phyloP scores from a whole-genome alignment of 2,329 filamentous ascomycete genomes.

The Venturia pyrina region DNA sequence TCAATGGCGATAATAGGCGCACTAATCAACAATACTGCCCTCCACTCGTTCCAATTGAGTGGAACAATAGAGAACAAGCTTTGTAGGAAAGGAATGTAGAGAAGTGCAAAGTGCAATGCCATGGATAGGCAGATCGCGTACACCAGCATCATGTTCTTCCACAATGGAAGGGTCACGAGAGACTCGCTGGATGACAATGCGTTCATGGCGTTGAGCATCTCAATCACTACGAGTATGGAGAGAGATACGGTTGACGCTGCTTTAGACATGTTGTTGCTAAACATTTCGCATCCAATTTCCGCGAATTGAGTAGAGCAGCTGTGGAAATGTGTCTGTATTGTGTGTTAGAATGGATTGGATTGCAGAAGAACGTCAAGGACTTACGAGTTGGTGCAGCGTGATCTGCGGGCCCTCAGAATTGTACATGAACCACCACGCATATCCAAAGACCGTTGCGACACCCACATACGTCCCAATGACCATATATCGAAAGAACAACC shows the following conservation, averaged over 20 bases:
- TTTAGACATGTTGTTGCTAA: conserved; percentile 74
- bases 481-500: conserved; percentile 96
- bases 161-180: conserved; percentile 84
- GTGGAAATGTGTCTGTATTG: conserved; percentile 68
- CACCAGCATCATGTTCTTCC: conserved; percentile 97
- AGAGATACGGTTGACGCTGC: conserved; percentile 88
- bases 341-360: conserved; percentile 12
- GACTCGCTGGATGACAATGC: conserved; percentile 92
- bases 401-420: conserved; percentile 85
- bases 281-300: conserved; percentile 87
- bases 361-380: conserved; percentile 17
- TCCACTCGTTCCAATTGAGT: conserved; percentile 78
- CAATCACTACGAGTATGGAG: conserved; percentile 87
- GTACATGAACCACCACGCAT: conserved; percentile 99
- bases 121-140: conserved; percentile 90
- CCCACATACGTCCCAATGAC: conserved; percentile 94
- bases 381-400: conserved; percentile 70
- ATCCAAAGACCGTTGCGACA: conserved; percentile 86
- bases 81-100: conserved; percentile 87
- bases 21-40: conserved; percentile 80
- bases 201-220: conserved; percentile 99
- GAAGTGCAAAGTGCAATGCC: conserved; percentile 84
- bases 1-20: conserved; percentile 72
- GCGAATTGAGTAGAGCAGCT: conserved; percentile 77
- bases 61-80: conserved; percentile 83